phyloP scores from a whole-genome alignment of 257 asterid genomes.

The Nicotiana obtusifolia region DNA sequence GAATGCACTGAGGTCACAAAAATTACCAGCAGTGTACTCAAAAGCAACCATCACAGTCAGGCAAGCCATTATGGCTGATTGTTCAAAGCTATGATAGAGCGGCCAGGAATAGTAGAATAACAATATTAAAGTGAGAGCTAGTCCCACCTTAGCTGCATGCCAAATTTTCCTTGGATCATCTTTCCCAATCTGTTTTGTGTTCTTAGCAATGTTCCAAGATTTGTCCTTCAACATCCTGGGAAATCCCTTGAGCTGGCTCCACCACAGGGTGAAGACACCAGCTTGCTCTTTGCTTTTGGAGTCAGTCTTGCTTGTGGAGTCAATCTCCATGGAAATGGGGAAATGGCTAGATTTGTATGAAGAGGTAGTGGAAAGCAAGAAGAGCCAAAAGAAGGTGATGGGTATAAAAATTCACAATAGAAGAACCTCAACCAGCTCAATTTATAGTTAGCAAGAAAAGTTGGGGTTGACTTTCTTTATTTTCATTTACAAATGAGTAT shows the following conservation, averaged over 20 bases:
- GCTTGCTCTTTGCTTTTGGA: not conserved
- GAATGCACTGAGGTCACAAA: too few species aligned
- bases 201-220: not conserved
- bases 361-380: not conserved
- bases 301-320: not conserved
- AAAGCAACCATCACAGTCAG: constrained; percentile 35
- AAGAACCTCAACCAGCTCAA: not conserved
- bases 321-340: not conserved
- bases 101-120: constrained; percentile 25
- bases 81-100: constrained; percentile 32
- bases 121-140: constrained; percentile 28
- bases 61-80: constrained; percentile 35
- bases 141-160: constrained; percentile 35
- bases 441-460: not conserved
- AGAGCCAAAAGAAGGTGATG: not conserved
- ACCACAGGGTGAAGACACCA: not conserved
- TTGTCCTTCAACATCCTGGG: constrained; percentile 13
- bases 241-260: not conserved
- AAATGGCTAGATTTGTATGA: not conserved
- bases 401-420: not conserved
- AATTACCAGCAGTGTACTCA: constrained; percentile 35
- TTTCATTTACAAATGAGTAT: not conserved
- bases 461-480: not conserved
- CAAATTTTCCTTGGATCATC: constrained; percentile 30
- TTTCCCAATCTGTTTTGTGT: constrained; percentile 18